Conservation (phyloP, 192 early-diverging fungal genomes). For the Entophlyctis helioformis region DNA sequence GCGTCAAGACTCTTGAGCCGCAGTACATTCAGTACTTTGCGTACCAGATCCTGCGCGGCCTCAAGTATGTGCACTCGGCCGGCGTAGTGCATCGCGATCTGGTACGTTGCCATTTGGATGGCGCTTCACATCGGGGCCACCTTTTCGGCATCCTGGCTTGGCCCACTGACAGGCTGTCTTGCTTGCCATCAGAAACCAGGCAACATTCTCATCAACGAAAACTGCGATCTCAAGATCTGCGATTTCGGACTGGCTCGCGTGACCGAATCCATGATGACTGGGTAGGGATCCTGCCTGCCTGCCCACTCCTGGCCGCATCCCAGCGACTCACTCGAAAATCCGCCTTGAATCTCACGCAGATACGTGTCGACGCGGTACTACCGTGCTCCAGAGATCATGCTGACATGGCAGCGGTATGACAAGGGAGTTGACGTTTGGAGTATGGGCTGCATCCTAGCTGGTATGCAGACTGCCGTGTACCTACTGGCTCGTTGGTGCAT, state of each 20-base stretch:
- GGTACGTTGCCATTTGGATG: constrained; percentile 94
- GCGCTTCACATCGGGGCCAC: constrained; percentile 90
- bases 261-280: constrained; percentile 93
- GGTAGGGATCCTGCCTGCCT: too few relatives aligned
- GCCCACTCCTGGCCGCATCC: too few relatives aligned
- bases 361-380: constrained; percentile 98
- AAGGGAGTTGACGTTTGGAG: constrained; percentile 95
- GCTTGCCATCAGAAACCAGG: constrained; percentile 62
- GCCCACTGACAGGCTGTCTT: background rate
- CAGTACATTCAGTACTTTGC: constrained; percentile 15
- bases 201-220: constrained; percentile 94
- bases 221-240: constrained; percentile 97
- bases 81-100: constrained; percentile 41
- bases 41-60: constrained; percentile 14
- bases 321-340: constrained; percentile 2
- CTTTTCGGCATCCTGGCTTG: too few relatives aligned
- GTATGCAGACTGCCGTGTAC: constrained; percentile 12
- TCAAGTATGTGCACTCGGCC: constrained; percentile 18
- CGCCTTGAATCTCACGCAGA: constrained; percentile 5
- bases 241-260: constrained; percentile 95
- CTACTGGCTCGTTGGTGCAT: background rate
- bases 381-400: constrained; percentile 96
- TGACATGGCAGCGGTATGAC: constrained; percentile 95
- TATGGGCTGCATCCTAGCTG: constrained; percentile 84
- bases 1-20: too few relatives aligned